Evolutionary conservation across 106 monocot genomes (phyloP).

Genomic region (Allium fistulosum): DNA sequence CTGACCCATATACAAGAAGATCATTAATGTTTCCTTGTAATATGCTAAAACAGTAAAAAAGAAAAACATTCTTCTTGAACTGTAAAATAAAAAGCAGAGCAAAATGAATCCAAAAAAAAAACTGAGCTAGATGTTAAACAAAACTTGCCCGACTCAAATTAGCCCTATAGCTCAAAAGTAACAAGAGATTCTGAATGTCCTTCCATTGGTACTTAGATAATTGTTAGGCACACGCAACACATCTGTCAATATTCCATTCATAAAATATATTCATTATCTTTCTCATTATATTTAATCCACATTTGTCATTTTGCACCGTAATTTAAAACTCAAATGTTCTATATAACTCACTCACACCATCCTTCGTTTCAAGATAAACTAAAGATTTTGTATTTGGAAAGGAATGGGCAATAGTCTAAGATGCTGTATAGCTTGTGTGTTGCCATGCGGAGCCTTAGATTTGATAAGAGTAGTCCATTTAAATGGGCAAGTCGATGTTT

Average conservation of each 20-base stretch:
- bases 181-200: neutral
- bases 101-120: too few relatives aligned
- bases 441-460: constrained; percentile 52
- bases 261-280: neutral
- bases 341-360: neutral
- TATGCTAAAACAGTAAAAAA: too few relatives aligned
- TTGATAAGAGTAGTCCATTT: constrained; percentile 47
- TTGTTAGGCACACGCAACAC: constrained; percentile 1
- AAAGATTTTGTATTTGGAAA: neutral
- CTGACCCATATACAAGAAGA: too few relatives aligned
- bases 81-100: too few relatives aligned
- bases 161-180: too few relatives aligned
- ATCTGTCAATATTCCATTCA: neutral
- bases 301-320: neutral
- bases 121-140: too few relatives aligned
- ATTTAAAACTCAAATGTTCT: neutral
- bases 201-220: neutral
- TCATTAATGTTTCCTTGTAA: too few relatives aligned
- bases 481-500: constrained; percentile 42
- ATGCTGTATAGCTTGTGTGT: constrained; percentile 41
- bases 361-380: neutral
- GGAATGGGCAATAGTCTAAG: constrained; percentile 56
- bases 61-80: too few relatives aligned
- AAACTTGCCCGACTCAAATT: too few relatives aligned
- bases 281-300: neutral